Percentiles rank a stretch among this genome's conserved stretches.
phyloP scores from a whole-genome alignment of 164 flowering plant species.

The Vitis rupestris region DNA sequence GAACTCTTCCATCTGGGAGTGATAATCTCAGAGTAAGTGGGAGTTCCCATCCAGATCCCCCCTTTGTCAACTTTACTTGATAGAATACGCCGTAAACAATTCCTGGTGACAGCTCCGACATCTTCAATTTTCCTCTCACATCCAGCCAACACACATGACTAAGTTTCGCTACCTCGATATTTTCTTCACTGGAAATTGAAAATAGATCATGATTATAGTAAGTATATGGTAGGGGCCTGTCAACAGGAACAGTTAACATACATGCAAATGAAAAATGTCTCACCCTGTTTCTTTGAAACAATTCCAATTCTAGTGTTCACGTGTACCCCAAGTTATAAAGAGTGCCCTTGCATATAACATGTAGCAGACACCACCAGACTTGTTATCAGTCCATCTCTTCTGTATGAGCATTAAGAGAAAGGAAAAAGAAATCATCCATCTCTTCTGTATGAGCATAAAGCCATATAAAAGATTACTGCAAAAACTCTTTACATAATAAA shows the following conservation, averaged over 20 bases:
- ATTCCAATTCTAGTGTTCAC: slow-evolving; percentile 17
- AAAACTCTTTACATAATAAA: no score
- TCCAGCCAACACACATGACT: slow-evolving; percentile 16
- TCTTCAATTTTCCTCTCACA: slow-evolving; percentile 19
- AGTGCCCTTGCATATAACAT: slow-evolving; percentile 20
- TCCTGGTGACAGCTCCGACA: slow-evolving; percentile 16
- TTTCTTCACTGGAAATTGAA: slow-evolving; percentile 7
- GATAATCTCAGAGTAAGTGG: slow-evolving; percentile 14
- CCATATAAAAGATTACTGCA: no score
- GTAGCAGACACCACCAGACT: slow-evolving; percentile 7
- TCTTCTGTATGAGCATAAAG: no score
- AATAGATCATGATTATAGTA: no score
- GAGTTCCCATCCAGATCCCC: slow-evolving; percentile 20
- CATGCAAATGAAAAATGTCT: background rate
- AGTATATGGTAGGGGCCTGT: no score
- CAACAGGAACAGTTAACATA: no score
- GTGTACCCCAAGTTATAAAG: slow-evolving; percentile 11
- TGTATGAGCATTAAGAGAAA: background rate
- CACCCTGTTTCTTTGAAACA: slow-evolving; percentile 22
- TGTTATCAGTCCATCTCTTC: slow-evolving; percentile 15
- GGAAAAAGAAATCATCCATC: no score
- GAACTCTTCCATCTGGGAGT: slow-evolving; percentile 7
- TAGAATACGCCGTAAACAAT: slow-evolving; percentile 13
- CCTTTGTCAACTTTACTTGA: slow-evolving; percentile 10
- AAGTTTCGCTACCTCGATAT: slow-evolving; percentile 18